Percentiles rank a stretch among this genome's conserved stretches.
Conservation (phyloP, 352 stramenopile genomes). For the Globisporangium viniferum region DNA sequence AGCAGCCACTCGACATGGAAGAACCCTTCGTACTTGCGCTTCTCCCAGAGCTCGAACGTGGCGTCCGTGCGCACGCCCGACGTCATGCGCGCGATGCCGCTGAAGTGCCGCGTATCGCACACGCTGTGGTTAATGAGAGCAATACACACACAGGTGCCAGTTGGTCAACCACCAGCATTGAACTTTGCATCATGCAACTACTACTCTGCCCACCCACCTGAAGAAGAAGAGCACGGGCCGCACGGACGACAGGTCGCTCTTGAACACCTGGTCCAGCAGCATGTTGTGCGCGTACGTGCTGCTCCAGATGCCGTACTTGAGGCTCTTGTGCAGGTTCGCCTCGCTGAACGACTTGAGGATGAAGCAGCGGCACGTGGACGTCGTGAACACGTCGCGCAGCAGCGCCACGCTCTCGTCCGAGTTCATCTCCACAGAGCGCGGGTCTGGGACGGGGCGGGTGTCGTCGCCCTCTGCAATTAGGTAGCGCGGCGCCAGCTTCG, state of each 20-base stretch:
- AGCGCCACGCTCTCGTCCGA: constrained; percentile 30
- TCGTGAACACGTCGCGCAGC: constrained; percentile 54
- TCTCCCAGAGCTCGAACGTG: constrained; percentile 77
- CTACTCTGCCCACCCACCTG: constrained; percentile 32
- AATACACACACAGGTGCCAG: neutral
- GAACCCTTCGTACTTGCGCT: constrained; percentile 77
- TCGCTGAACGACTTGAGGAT: constrained; percentile 86
- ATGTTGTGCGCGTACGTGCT: constrained; percentile 70
- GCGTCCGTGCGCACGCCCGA: constrained; percentile 43
- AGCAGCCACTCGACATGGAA: constrained; percentile 82
- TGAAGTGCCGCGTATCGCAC: constrained; percentile 75
- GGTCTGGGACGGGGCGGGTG: neutral
- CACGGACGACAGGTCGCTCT: constrained; percentile 62
- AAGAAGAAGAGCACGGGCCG: constrained; percentile 77
- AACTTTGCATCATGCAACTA: neutral
- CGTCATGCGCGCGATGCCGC: constrained; percentile 75
- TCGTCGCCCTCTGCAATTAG: neutral
- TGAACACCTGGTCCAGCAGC: constrained; percentile 65
- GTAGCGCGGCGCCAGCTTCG: constrained; percentile 55
- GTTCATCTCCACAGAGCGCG: constrained; percentile 3
- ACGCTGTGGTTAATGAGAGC: constrained; percentile 32
- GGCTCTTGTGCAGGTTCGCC: constrained; percentile 81
- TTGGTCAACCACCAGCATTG: neutral
- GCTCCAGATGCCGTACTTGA: constrained; percentile 83
- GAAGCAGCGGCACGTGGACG: constrained; percentile 70